phyloP scores from a whole-genome alignment of 345 rosid species.

The Psidium guajava region DNA sequence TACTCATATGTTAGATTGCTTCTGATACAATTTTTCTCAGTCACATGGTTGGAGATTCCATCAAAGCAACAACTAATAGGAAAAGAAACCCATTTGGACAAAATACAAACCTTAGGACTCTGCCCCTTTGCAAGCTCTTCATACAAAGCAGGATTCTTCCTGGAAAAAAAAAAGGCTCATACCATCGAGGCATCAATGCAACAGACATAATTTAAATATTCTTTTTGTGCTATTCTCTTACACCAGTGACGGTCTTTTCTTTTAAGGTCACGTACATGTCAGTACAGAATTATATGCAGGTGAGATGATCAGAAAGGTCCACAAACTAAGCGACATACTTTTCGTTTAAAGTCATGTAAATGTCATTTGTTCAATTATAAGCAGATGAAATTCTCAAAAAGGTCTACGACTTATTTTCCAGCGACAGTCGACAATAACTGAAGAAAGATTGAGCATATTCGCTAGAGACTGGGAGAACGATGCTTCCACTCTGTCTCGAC shows the following conservation, averaged over 20 bases:
- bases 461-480: not conserved
- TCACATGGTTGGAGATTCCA: too few species aligned
- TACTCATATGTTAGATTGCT: not conserved
- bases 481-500: slow-evolving; percentile 7
- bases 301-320: not conserved
- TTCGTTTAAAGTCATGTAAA: not conserved
- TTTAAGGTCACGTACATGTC: not conserved
- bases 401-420: not conserved
- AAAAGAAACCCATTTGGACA: not conserved
- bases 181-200: not conserved
- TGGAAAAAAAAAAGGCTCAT: slow-evolving; percentile 6
- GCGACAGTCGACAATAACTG: not conserved
- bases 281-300: not conserved
- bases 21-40: not conserved
- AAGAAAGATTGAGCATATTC: not conserved
- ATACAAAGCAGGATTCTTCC: slow-evolving; percentile 56
- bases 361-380: not conserved
- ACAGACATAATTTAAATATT: not conserved
- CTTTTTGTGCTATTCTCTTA: not conserved
- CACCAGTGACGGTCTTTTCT: not conserved
- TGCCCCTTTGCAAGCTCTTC: slow-evolving; percentile 63
- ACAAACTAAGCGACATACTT: not conserved
- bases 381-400: not conserved
- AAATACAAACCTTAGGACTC: slow-evolving; percentile 57
- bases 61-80: not conserved